Evolutionary conservation across 2,329 filamentous ascomycete species (phyloP).

Genomic region (Cladosporium sp.): DNA sequence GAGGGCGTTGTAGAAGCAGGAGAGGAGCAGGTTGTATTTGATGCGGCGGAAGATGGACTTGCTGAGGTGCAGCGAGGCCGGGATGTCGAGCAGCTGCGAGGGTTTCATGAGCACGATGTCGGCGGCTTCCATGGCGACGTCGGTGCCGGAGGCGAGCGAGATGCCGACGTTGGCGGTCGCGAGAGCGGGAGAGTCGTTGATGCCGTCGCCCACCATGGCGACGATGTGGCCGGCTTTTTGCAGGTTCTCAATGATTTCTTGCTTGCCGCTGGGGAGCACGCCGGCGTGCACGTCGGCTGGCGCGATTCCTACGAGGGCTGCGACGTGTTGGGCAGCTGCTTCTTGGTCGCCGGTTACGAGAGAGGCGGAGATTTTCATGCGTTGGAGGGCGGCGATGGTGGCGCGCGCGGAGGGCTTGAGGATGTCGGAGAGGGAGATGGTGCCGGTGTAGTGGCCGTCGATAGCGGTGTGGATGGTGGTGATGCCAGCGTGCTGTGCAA

Average conservation of each 20-base stretch:
- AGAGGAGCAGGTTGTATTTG: slow-evolving; percentile 89
- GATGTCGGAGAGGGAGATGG: slow-evolving; percentile 79
- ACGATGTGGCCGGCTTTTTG: slow-evolving; percentile 72
- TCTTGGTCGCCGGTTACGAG: slow-evolving; percentile 92
- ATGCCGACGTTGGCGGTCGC: slow-evolving; percentile 92
- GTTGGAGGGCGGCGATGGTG: slow-evolving; percentile 73
- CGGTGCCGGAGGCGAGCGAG: slow-evolving; percentile 84
- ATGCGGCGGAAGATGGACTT: slow-evolving; percentile 85
- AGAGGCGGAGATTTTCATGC: slow-evolving; percentile 79
- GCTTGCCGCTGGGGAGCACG: slow-evolving; percentile 89
- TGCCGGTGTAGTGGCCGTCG: slow-evolving; percentile 73
- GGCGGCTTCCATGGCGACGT: slow-evolving; percentile 96
- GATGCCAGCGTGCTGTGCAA: slow-evolving; percentile 59
- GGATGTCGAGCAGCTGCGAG: slow-evolving; percentile 87
- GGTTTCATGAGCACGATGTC: slow-evolving; percentile 94
- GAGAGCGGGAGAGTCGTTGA: slow-evolving; percentile 95
- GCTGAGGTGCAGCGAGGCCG: slow-evolving; percentile 75
- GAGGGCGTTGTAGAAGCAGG: slow-evolving; percentile 85
- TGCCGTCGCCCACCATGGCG: slow-evolving; percentile 96
- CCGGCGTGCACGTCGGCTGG: slow-evolving; percentile 72
- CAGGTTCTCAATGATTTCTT: slow-evolving; percentile 72
- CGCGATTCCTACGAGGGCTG: slow-evolving; percentile 74
- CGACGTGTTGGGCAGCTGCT: slow-evolving; percentile 78
- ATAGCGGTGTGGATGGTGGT: slow-evolving; percentile 92
- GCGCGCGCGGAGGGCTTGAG: slow-evolving; percentile 84